Conservation (phyloP, 495 filamentous ascomycete genomes). For the Tuber magnatum region DNA sequence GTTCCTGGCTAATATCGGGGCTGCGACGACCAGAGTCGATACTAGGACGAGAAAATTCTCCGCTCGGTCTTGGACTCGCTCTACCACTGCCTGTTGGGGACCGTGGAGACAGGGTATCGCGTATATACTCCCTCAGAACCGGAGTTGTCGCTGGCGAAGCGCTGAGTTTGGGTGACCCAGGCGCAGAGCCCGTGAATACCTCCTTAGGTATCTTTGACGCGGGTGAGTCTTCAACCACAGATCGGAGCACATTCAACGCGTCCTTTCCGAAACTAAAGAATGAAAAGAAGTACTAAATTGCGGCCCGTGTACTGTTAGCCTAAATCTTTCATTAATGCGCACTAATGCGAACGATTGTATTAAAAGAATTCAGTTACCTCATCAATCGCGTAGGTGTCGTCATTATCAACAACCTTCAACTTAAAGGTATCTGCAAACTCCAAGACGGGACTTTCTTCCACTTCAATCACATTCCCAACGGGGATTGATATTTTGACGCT, state of each 20-base stretch:
- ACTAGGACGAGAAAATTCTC: constrained; percentile 47
- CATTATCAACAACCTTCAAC: constrained; percentile 81
- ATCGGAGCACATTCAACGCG: constrained; percentile 69
- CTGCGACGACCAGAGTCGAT: constrained; percentile 51
- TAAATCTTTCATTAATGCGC: constrained; percentile 22
- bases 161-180: constrained; percentile 20
- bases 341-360: neutral
- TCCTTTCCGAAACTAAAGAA: constrained; percentile 86
- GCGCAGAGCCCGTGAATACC: constrained; percentile 19
- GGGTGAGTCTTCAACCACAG: constrained; percentile 61
- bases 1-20: constrained; percentile 45
- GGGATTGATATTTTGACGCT: constrained; percentile 94
- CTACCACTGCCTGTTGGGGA: constrained; percentile 43
- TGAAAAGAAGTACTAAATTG: constrained; percentile 78
- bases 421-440: constrained; percentile 93
- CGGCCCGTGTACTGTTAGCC: constrained; percentile 15
- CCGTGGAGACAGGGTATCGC: constrained; percentile 55
- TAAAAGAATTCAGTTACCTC: constrained; percentile 55
- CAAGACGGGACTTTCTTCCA: constrained; percentile 85
- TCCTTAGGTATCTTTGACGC: constrained; percentile 45
- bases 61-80: constrained; percentile 46
- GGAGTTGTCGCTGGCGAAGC: constrained; percentile 44
- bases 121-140: constrained; percentile 56
- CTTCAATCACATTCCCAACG: constrained; percentile 78
- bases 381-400: constrained; percentile 89